Percentiles rank a stretch among this genome's conserved stretches.
phyloP scores from a whole-genome alignment of 2,329 filamentous ascomycete genomes.

The Corniculantispora saksenae region DNA sequence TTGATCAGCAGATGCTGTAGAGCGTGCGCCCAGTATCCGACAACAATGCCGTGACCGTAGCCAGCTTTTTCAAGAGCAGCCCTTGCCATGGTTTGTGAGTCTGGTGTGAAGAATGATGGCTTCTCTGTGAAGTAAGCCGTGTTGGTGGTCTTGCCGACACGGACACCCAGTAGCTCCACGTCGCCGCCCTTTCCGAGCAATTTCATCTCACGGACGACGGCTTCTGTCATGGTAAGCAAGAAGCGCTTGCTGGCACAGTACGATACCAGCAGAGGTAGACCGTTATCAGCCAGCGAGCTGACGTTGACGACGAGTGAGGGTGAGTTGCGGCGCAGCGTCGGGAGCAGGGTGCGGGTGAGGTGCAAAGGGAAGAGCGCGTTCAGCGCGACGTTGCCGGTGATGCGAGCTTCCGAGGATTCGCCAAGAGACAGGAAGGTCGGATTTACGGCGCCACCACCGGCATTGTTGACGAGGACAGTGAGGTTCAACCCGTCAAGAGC shows the following conservation, averaged over 20 bases:
- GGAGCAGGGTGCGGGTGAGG: slow-evolving; percentile 45
- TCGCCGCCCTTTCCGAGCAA: slow-evolving; percentile 21
- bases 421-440: slow-evolving; percentile 38
- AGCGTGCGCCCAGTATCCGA: slow-evolving; percentile 25
- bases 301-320: slow-evolving; percentile 54
- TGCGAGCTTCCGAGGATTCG: slow-evolving; percentile 35
- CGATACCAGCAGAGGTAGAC: slow-evolving; percentile 46
- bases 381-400: slow-evolving; percentile 44
- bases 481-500: slow-evolving; percentile 23
- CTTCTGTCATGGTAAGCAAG: slow-evolving; percentile 40
- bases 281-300: slow-evolving; percentile 46
- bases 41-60: slow-evolving; percentile 21
- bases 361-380: slow-evolving; percentile 53
- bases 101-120: slow-evolving; percentile 24
- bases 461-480: slow-evolving; percentile 27
- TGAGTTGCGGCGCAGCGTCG: slow-evolving; percentile 39
- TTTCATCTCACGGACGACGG: slow-evolving; percentile 44
- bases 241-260: slow-evolving; percentile 51
- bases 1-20: slow-evolving; percentile 20
- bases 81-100: slow-evolving; percentile 22
- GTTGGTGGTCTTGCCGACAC: slow-evolving; percentile 24
- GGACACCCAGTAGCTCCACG: slow-evolving; percentile 22
- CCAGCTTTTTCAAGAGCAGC: slow-evolving; percentile 23
- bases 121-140: slow-evolving; percentile 22
- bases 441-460: slow-evolving; percentile 33